phyloP scores from a whole-genome alignment of 768 basidiomycete genomes.

The Naganishia antarctica region DNA sequence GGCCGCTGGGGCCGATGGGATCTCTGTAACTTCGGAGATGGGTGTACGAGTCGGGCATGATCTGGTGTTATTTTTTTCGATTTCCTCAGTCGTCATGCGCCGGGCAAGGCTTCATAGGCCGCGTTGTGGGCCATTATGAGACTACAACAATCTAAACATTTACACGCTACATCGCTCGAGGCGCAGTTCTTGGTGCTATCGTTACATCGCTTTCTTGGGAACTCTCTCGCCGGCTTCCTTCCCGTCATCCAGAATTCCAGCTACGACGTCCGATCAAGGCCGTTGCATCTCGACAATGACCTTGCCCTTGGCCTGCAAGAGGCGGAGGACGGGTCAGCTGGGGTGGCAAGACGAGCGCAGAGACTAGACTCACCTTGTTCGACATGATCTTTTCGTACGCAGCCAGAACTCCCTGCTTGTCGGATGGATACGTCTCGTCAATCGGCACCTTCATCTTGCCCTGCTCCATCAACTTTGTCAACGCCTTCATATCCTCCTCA shows the following conservation, averaged over 20 bases:
- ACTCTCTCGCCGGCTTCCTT: not conserved
- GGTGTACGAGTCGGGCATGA: too few species aligned
- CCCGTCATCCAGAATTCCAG: not conserved
- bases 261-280: too few species aligned
- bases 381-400: constrained; percentile 26
- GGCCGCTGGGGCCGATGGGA: too few species aligned
- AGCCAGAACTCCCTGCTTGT: constrained; percentile 18
- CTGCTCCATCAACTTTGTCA: constrained; percentile 12
- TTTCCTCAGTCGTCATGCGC: too few species aligned
- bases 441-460: constrained; percentile 22
- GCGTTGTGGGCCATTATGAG: too few species aligned
- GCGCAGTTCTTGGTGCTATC: too few species aligned
- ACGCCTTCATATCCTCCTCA: constrained; percentile 2
- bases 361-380: not conserved
- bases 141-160: too few species aligned
- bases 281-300: constrained; percentile 17
- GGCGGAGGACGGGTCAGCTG: constrained; percentile 55
- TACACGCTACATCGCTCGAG: too few species aligned
- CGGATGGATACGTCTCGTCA: constrained; percentile 8
- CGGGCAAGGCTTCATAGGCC: too few species aligned
- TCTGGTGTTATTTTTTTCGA: too few species aligned
- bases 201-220: too few species aligned
- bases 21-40: too few species aligned
- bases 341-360: constrained; percentile 54
- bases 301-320: constrained; percentile 21